A percentile compares a stretch with the other conserved stretches of the same genome.
Evolutionary conservation across 2,329 filamentous ascomycete species (phyloP).

Genomic region (Dendrostoma leiphaemia): DNA sequence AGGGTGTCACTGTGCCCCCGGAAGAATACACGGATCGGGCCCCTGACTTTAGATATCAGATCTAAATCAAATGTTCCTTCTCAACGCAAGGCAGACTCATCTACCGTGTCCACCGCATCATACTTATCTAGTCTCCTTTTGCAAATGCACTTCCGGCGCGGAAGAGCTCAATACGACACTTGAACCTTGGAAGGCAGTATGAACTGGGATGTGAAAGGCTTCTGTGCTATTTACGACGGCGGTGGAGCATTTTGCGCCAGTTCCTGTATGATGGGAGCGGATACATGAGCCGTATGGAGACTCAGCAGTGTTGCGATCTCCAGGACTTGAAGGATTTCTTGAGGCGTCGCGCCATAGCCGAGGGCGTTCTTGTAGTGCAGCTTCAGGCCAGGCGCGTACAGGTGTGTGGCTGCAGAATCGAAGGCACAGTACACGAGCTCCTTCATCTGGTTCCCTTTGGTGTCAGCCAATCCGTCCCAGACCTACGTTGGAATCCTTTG

Average conservation of each 20-base stretch:
- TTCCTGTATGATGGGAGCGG: conserved; percentile 29
- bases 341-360: conserved; percentile 40
- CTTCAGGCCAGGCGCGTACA: conserved; percentile 44
- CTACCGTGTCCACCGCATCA: too few species aligned
- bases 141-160: too few species aligned
- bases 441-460: conserved; percentile 37
- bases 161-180: too few species aligned
- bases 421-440: conserved; percentile 48
- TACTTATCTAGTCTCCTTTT: too few species aligned
- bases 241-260: conserved; percentile 23
- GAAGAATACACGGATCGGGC: background rate
- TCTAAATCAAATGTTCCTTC: background rate
- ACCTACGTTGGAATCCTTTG: too few species aligned
- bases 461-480: too few species aligned
- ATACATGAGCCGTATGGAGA: conserved; percentile 28
- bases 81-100: too few species aligned
- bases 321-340: conserved; percentile 47
- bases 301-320: conserved; percentile 38
- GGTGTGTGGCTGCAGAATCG: conserved; percentile 44
- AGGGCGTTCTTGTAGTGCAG: conserved; percentile 47
- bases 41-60: background rate
- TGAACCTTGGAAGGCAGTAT: too few species aligned
- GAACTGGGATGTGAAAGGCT: too few species aligned
- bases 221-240: too few species aligned
- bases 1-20: background rate